Evolutionary conservation across 116 monocot genomes (phyloP), one percentile per base, ranked within the genome.

Genomic region (Phalaenopsis hybrid): DNA sequence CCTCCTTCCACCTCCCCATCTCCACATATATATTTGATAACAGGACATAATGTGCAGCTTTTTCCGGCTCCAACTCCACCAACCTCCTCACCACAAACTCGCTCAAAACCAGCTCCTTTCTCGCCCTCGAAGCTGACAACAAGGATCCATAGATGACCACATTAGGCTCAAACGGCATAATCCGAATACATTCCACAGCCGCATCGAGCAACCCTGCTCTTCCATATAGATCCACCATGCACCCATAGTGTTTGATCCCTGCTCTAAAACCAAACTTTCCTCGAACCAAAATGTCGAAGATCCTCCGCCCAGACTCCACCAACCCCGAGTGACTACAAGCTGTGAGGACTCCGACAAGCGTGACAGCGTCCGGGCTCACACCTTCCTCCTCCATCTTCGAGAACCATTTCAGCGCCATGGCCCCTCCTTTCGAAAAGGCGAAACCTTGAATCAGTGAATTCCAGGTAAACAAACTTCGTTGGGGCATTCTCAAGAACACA

Each of bases 241-340:
- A 90, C 0, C 90, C 90, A 50, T 90, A 90, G 67, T 91, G 91
- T 81, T 91, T 91, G 33, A 91, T 72, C 44, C 83, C 82, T 2
- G 91, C 85, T 69, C 25, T 33, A 45, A 91, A 83, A 10, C 88
- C 91, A 9, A 84, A 88, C 25, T 78, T 79, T 48, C 83, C 83
- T 1, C 20, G 43, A 4, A 77, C 25, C 12, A 91, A 8, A 28
- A 55, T 77, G 23, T 83, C 79, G 69, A 91, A 91, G 21, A 91
- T 75, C 80, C 79, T 77, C 45, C 81, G n/a, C 0, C 88, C 91
- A 6, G 33, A 37, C 9, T 79, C 85, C 0, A 91, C 85, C 79
- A 91, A 15, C 12, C 88, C 83, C 15, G 88, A 79, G 25, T 82
- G 89, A 79, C 83, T 84, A 72, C 91, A 91, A 50, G 88, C 91